These are phyloP conservation scores for Mycena citricolor DNA, from an alignment of 1,284 basidiomycete species.

Conservation along the genomic window DNA sequence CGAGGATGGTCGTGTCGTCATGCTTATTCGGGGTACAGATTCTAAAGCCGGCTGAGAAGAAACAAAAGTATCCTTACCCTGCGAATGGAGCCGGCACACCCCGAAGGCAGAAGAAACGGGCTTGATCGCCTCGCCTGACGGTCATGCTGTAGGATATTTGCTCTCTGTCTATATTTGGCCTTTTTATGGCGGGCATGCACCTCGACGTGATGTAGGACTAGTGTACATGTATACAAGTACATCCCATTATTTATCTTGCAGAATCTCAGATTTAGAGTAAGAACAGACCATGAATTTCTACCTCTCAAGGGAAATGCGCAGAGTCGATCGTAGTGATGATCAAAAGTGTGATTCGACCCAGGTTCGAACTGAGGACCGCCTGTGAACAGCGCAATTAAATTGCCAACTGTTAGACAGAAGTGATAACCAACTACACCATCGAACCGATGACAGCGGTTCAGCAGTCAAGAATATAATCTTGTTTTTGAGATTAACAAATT, in stretches of 20 bases:
- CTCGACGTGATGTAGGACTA: not conserved
- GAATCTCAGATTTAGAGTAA: not conserved
- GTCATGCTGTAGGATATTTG: too few relatives aligned
- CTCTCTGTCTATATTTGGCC: not conserved
- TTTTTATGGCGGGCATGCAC: not conserved
- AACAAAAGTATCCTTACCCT: conserved; percentile 86
- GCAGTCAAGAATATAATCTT: too few relatives aligned
- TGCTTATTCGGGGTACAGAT: conserved; percentile 74
- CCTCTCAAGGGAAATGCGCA: too few relatives aligned
- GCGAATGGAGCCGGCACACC: conserved; percentile 78
- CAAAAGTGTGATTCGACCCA: too few relatives aligned
- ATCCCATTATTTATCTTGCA: not conserved
- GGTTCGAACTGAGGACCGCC: too few relatives aligned
- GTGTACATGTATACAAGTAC: not conserved
- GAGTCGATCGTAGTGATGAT: too few relatives aligned
- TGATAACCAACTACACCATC: too few relatives aligned
- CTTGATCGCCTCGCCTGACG: conserved; percentile 48
- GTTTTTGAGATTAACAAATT: too few relatives aligned
- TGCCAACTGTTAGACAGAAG: too few relatives aligned
- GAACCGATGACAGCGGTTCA: too few relatives aligned
- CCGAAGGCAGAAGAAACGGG: conserved; percentile 73
- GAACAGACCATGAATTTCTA: not conserved
- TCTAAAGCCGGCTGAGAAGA: conserved; percentile 98
- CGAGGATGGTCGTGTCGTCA: too few relatives aligned
- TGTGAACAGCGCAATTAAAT: too few relatives aligned